Conservation (phyloP, 1,284 basidiomycete species). For the Sanghuangporus sanghuang region DNA sequence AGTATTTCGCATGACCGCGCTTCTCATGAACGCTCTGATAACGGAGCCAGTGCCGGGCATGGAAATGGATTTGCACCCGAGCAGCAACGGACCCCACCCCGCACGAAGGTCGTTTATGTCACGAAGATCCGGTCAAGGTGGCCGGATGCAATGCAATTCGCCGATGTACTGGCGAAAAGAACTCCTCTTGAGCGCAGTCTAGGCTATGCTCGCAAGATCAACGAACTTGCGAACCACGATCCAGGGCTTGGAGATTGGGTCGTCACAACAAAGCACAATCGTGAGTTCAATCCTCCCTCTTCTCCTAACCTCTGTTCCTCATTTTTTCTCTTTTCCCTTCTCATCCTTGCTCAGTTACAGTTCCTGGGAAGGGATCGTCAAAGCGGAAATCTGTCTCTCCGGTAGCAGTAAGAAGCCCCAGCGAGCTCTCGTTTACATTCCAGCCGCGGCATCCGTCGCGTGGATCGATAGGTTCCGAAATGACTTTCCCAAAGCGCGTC, state of each 20-base stretch:
- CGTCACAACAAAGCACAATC: slow-evolving; percentile 44
- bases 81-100: slow-evolving; percentile 14
- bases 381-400: slow-evolving; percentile 9
- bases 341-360: slow-evolving; percentile 1
- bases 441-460: slow-evolving; percentile 62
- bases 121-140: slow-evolving; percentile 44
- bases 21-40: slow-evolving; percentile 18
- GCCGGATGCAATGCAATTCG: slow-evolving; percentile 72
- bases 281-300: slow-evolving; percentile 36
- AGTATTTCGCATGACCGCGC: slow-evolving; percentile 1
- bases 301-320: not conserved
- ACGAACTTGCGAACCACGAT: slow-evolving; percentile 73
- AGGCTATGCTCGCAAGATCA: slow-evolving; percentile 80
- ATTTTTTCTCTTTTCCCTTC: no score
- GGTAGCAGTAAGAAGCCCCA: slow-evolving; percentile 16
- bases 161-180: slow-evolving; percentile 56
- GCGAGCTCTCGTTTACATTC: slow-evolving; percentile 26
- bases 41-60: not conserved
- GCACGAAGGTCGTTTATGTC: slow-evolving; percentile 22
- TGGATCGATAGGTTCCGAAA: slow-evolving; percentile 66
- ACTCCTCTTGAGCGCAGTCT: slow-evolving; percentile 68
- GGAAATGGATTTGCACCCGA: not conserved
- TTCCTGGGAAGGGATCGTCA: not conserved
- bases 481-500: slow-evolving; percentile 70
- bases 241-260: slow-evolving; percentile 81